A percentile compares a stretch with the other conserved stretches of the same genome.
These are phyloP conservation scores for Pseudopediastrum boryanum DNA, from an alignment of 139 green algal species.

Conservation along the genomic window DNA sequence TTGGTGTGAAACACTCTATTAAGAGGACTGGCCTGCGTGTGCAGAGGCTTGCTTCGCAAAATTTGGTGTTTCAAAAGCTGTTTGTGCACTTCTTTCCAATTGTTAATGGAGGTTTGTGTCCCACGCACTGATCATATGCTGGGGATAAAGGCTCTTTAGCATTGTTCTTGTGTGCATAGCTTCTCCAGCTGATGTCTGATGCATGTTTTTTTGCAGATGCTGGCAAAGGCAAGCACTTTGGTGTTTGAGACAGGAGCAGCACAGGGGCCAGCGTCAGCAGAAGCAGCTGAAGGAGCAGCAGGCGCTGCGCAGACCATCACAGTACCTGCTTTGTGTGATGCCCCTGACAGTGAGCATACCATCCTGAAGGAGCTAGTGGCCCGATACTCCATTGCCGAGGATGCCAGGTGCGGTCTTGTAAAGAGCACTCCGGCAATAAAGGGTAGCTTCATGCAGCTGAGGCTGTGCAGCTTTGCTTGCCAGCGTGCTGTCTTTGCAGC, in stretches of 20 bases:
- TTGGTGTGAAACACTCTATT: no score
- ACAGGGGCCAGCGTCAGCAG: background rate
- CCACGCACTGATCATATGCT: no score
- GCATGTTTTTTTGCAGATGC: background rate
- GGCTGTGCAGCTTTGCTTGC: background rate
- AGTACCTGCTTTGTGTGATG: background rate
- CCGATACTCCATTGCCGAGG: constrained; percentile 63
- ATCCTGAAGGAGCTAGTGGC: constrained; percentile 71
- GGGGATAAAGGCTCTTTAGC: no score
- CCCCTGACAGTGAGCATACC: constrained; percentile 53
- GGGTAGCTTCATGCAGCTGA: background rate
- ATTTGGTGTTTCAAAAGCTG: no score
- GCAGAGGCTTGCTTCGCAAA: no score
- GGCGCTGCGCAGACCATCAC: background rate
- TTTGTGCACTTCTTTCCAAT: no score
- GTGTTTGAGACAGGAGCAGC: constrained; percentile 78
- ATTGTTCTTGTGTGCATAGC: background rate
- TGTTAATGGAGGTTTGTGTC: no score
- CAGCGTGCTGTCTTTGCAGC: background rate
- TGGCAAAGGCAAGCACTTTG: constrained; percentile 59
- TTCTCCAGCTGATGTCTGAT: background rate
- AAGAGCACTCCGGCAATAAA: no score
- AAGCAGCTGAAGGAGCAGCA: constrained; percentile 11
- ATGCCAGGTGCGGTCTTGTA: constrained; percentile 65
- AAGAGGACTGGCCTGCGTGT: no score